Evolutionary conservation across 345 rosid genomes (phyloP).

Genomic region (Eucalyptus cloeziana): DNA sequence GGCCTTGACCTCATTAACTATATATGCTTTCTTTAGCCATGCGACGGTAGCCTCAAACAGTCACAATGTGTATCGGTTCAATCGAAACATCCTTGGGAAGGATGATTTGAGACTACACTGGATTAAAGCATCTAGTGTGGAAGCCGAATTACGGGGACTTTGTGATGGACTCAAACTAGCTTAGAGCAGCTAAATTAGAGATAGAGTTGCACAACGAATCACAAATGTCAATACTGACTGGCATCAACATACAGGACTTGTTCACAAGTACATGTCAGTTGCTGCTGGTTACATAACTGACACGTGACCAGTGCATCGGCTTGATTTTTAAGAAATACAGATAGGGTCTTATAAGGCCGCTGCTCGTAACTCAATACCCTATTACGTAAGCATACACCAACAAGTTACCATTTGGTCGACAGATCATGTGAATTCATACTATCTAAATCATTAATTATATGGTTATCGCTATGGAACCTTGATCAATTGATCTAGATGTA

Average conservation of each 20-base stretch:
- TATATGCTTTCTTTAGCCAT: neutral
- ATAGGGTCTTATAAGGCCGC: neutral
- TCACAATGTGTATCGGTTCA: neutral
- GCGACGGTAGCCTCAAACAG: neutral
- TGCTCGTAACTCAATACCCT: too few species aligned
- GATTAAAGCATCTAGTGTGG: neutral
- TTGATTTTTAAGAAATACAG: too few species aligned
- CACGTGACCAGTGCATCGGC: neutral
- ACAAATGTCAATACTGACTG: neutral
- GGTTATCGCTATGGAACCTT: too few species aligned
- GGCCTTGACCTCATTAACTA: neutral
- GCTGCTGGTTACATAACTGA: neutral
- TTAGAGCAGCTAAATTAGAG: neutral
- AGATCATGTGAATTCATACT: too few species aligned
- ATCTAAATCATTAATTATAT: too few species aligned
- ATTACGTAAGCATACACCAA: too few species aligned
- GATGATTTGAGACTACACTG: neutral
- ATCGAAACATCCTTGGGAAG: neutral
- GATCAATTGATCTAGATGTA: too few species aligned
- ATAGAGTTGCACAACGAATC: neutral
- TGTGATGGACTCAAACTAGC: neutral
- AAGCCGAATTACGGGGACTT: neutral
- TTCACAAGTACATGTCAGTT: neutral
- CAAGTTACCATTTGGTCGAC: too few species aligned
- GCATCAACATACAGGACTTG: neutral